Base-by-base conservation (phyloP, 2,329 filamentous ascomycete genomes). In the Penicillium paneum region DNA sequence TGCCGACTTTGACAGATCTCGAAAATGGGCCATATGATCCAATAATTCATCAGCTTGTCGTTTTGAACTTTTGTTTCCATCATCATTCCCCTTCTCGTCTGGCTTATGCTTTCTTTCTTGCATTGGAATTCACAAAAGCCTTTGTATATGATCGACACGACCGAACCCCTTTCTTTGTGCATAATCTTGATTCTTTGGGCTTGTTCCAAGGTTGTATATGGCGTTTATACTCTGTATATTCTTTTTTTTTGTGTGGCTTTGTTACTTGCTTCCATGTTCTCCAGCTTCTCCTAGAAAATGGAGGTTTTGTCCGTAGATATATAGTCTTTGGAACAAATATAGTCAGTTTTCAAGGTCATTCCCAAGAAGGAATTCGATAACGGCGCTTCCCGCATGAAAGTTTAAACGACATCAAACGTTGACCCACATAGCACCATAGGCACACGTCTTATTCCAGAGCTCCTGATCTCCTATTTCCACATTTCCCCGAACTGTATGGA, bases 21-120 rank as follows among this genome's bases (percentile, higher is more conserved):
- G 61, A 91, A 91, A 72, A 93, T 94, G 89, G 89, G 90, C 10
- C 89, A 94, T 67, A 86, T 93, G 84, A 72, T 80, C 58, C 72
- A 74, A 67, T 77, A 68, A 69, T 57, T 15, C 2, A 43, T 43
- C n/a, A 40, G 49, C 35, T 48, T 50, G 11, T 41, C 5, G 3
- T 19, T 49, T 38, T 53, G 13, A 43, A 45, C 12, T 24, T 40
- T 46, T 28, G 12, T 21, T 40, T 49, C 15, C 15, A 43, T 44
- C 49, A 29, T 51, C 49, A 38, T 35, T 32, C 45, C 46, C 41
- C 34, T 42, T 21, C 24, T 40, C 49, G 24, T 49, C 29, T 55
- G 31, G 29, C 52, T 47, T 52, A 44, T 40, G 28, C 36, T 57
- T 54, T 52, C 42, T 48, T 52, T 46, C 26, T 49, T 55, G 36